phyloP scores from a whole-genome alignment of 768 basidiomycete genomes.

The Termitomyces sp. region DNA sequence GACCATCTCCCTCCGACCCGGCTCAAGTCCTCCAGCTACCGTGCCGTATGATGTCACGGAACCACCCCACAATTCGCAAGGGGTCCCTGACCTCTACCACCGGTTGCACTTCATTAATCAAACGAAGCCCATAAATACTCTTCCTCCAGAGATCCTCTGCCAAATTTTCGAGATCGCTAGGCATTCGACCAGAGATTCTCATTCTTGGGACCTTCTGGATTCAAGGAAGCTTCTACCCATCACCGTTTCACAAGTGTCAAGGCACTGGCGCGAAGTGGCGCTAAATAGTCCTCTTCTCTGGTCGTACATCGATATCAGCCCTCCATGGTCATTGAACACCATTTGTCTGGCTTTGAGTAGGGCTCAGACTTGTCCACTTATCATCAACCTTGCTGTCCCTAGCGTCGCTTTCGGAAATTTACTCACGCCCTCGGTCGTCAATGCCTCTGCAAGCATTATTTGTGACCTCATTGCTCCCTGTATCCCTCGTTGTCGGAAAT shows the following conservation, averaged over 20 bases:
- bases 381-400: constrained; percentile 10
- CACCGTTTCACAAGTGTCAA: constrained; percentile 14
- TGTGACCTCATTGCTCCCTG: constrained; percentile 7
- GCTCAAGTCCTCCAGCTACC: background rate
- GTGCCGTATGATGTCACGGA: background rate
- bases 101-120: constrained; percentile 7
- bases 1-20: background rate
- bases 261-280: constrained; percentile 15
- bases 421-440: constrained; percentile 6
- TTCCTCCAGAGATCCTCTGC: constrained; percentile 13
- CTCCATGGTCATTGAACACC: constrained; percentile 12
- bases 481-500: constrained; percentile 12
- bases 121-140: constrained; percentile 7
- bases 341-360: constrained; percentile 7
- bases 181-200: background rate
- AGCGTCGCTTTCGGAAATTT: constrained; percentile 7
- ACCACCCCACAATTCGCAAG: background rate
- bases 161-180: constrained; percentile 11
- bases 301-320: constrained; percentile 14
- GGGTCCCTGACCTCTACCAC: constrained; percentile 2
- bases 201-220: constrained; percentile 1
- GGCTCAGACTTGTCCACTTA: constrained; percentile 10
- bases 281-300: constrained; percentile 12
- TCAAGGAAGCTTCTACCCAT: constrained; percentile 3
- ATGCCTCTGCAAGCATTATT: constrained; percentile 8